Conservation (phyloP, 2,329 filamentous ascomycete species). For the Aspergillus candidus region DNA sequence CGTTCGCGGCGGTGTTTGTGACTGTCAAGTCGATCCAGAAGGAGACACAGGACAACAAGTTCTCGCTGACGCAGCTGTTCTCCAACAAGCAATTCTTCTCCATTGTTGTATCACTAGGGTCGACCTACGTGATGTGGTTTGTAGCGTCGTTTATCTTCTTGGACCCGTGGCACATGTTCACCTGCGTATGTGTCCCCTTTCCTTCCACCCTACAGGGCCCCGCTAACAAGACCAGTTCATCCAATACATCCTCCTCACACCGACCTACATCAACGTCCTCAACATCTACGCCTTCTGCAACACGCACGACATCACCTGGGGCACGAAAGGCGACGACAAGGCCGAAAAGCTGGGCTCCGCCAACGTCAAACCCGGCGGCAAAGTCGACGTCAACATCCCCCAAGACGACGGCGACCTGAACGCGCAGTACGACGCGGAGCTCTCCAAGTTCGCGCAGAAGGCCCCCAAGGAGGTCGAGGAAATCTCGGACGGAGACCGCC, state of each 20-base stretch:
- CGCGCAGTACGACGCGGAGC: constrained; percentile 84
- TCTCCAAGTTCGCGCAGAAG: constrained; percentile 68
- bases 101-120: constrained; percentile 83
- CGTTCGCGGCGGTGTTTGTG: constrained; percentile 93
- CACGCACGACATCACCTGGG: constrained; percentile 96
- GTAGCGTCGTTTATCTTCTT: constrained; percentile 89
- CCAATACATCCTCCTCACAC: constrained; percentile 91
- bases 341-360: constrained; percentile 83
- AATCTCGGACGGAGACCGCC: constrained; percentile 61
- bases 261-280: constrained; percentile 95
- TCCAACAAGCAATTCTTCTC: constrained; percentile 87
- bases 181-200: constrained; percentile 45
- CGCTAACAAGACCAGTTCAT: constrained; percentile 52
- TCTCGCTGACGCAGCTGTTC: constrained; percentile 69
- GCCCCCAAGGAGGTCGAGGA: constrained; percentile 58
- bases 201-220: background rate
- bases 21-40: constrained; percentile 77
- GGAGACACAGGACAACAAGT: constrained; percentile 57
- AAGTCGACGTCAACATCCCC: constrained; percentile 79
- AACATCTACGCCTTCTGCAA: constrained; percentile 99
- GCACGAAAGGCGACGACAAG: constrained; percentile 96
- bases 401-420: constrained; percentile 94
- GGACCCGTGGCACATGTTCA: constrained; percentile 99
- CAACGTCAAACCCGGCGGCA: constrained; percentile 85
- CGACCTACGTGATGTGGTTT: constrained; percentile 90